Percentiles rank a stretch among this genome's conserved stretches.
Conservation (phyloP, 2,329 filamentous ascomycete species). For the Mycosphaerella sp. region DNA sequence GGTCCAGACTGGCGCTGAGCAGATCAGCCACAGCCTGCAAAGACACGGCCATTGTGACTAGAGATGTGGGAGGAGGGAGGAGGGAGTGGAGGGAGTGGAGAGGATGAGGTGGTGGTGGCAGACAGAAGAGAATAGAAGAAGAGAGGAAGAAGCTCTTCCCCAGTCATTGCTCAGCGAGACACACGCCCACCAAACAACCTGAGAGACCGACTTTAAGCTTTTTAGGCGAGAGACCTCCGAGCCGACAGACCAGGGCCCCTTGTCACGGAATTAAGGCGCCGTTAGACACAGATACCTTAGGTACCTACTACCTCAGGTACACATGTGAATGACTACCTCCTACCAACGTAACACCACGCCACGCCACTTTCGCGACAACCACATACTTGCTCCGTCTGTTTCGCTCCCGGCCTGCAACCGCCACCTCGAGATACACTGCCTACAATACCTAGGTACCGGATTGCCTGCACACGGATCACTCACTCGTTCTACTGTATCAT, state of each 20-base stretch:
- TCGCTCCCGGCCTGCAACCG: not conserved
- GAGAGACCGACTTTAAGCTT: not conserved
- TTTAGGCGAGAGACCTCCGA: not conserved
- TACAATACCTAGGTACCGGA: not conserved
- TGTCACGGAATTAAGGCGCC: no score
- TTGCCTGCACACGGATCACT: not conserved
- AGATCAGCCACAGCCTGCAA: slow-evolving; percentile 66
- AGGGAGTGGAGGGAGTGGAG: not conserved
- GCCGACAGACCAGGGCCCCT: no score
- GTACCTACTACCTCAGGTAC: no score
- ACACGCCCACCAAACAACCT: not conserved
- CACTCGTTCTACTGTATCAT: not conserved
- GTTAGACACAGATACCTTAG: no score
- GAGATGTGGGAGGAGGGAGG: not conserved
- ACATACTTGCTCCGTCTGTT: not conserved
- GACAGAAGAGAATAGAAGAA: not conserved
- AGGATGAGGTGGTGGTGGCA: not conserved
- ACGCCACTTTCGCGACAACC: not conserved
- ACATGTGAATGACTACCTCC: no score
- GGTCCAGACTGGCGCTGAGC: slow-evolving; percentile 85
- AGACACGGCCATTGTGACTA: slow-evolving; percentile 51
- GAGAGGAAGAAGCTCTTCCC: not conserved
- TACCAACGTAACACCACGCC: not conserved
- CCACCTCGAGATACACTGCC: slow-evolving; percentile 1
- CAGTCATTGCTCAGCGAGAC: not conserved